Evolutionary conservation across 108 stramenopile genomes (phyloP), one percentile per base, ranked within the genome.

Genomic region (Conticribra guillardii): DNA sequence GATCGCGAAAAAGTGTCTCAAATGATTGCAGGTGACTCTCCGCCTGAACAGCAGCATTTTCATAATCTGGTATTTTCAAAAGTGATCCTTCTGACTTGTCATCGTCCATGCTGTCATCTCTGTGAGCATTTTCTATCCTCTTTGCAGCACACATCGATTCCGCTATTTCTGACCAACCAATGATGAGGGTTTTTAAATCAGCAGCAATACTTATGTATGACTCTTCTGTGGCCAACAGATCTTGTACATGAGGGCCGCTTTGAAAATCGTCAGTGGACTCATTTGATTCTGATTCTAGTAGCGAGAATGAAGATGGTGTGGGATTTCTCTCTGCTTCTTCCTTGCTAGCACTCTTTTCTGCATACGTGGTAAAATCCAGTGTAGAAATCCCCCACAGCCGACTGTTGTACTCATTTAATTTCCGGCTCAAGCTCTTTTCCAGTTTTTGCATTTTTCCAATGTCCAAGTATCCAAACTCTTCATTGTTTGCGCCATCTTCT

Each of bases 21-120:
- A 67, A 71, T 16, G 70, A 57, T 26, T 79, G 70, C 24, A 79
- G 56, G 58, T 71, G 50, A 53, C 59, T 30, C 70, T 71, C 59
- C 15, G 70, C 78, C 30, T 50, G 56, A 23, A 41, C 19, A 5
- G 62, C 41, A 0, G 56, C 49, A 23, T 54, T 51, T 16, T 60
- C 32, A 29, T 79, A 79, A 9, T 71, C 49, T 19, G 70, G 30
- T 2, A 54, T 2, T 19, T n/a, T 33, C 4, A 26, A 19, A 51
- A 51, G 18, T 19, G 50, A 51, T 51, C n/a, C 62, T 15, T 51
- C 52, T 15, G 45, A 45, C 32, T 26, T 61, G 23, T 37, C 34
- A n/a, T 64, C 44, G 46, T 51, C 24, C 41, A 22, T 45, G 32
- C 37, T 30, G 22, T 19, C 37, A 28, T 45, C 0, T 2, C 52